Conservation (phyloP, 768 basidiomycete species). For the Suillus lakei region DNA sequence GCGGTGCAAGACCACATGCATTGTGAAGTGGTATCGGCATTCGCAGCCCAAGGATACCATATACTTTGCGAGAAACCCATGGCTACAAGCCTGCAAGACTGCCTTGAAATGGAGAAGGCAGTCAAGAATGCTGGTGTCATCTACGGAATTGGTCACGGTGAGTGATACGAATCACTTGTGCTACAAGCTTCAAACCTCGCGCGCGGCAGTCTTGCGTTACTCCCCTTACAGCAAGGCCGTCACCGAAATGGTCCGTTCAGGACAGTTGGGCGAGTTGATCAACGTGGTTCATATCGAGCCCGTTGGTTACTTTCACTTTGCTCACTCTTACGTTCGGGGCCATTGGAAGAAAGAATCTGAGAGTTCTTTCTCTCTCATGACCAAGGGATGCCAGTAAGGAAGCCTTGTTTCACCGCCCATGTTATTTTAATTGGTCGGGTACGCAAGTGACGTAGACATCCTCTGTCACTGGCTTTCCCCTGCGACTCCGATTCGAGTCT, state of each 20-base stretch:
- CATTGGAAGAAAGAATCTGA: constrained; percentile 74
- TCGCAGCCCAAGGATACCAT: constrained; percentile 83
- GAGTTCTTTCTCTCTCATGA: constrained; percentile 84
- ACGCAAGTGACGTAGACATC: constrained; percentile 79
- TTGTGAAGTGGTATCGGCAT: constrained; percentile 71
- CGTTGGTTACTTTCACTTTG: constrained; percentile 86
- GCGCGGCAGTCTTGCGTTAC: constrained; percentile 74
- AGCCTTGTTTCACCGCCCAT: constrained; percentile 28
- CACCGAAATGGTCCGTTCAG: constrained; percentile 70
- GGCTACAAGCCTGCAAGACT: constrained; percentile 76
- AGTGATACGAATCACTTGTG: constrained; percentile 19
- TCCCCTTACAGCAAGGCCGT: constrained; percentile 81
- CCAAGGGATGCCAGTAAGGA: constrained; percentile 88
- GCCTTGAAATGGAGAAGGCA: constrained; percentile 74
- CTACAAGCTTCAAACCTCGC: neutral
- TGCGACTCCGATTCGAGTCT: constrained; percentile 65
- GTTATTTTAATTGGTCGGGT: constrained; percentile 9
- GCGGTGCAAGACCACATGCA: constrained; percentile 85
- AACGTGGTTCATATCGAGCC: constrained; percentile 88
- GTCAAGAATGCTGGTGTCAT: constrained; percentile 72
- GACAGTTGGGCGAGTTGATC: constrained; percentile 74
- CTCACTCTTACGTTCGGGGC: constrained; percentile 87
- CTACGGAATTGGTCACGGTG: constrained; percentile 90
- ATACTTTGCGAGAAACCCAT: constrained; percentile 94
- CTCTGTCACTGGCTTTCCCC: constrained; percentile 79